Conservation (phyloP, 2,329 filamentous ascomycete genomes). For the Thelonectria discophora region DNA sequence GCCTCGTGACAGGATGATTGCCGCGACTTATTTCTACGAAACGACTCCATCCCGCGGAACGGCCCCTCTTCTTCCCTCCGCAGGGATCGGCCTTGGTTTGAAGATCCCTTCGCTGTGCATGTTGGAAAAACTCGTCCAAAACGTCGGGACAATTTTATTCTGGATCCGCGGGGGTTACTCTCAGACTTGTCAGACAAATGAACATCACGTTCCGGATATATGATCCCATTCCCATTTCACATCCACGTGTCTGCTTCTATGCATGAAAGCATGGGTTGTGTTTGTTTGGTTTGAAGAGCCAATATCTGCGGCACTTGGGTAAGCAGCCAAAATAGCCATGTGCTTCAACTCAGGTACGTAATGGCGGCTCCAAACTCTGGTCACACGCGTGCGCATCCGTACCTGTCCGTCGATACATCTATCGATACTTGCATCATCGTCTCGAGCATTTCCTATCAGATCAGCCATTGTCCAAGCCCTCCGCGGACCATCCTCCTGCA, state of each 20-base stretch:
- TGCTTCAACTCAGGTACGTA: no score
- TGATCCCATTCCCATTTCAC: background rate
- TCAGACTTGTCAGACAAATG: no score
- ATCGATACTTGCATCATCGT: background rate
- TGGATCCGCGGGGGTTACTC: constrained; percentile 6
- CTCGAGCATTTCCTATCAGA: background rate
- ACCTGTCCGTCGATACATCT: no score
- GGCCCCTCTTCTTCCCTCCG: background rate
- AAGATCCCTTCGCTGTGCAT: constrained; percentile 1
- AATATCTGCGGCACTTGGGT: no score
- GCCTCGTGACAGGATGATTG: background rate
- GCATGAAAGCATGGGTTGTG: no score
- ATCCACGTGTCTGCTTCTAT: background rate
- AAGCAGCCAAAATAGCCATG: no score
- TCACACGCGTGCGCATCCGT: no score
- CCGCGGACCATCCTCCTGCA: background rate
- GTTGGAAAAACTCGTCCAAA: background rate
- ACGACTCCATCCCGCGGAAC: background rate
- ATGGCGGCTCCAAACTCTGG: no score
- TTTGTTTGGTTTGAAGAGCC: no score
- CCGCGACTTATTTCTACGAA: background rate
- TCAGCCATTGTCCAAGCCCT: background rate
- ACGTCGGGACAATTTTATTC: constrained; percentile 8
- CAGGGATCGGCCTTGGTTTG: background rate
- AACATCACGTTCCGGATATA: background rate